A percentile compares a stretch with the other conserved stretches of the same genome.
These are phyloP conservation scores for Westerdykella aurantiaca DNA, from an alignment of 2,329 filamentous ascomycete species.

Conservation along the genomic window DNA sequence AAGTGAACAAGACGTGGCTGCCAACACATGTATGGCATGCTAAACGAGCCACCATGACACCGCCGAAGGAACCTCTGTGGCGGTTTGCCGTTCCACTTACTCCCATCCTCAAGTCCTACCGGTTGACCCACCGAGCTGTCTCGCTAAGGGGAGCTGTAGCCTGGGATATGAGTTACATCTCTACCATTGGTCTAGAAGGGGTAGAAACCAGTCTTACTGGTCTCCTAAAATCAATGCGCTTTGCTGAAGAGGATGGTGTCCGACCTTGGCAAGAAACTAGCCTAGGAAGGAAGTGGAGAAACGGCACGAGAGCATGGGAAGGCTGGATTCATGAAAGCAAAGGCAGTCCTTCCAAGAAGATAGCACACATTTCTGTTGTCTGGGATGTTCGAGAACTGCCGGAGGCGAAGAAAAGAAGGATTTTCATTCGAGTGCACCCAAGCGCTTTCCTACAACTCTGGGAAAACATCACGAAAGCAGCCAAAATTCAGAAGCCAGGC, in stretches of 20 bases:
- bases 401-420: constrained; percentile 41
- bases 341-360: constrained; percentile 46
- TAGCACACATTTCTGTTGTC: constrained; percentile 68
- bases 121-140: constrained; percentile 76
- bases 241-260: constrained; percentile 50
- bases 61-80: constrained; percentile 75
- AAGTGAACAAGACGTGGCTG: constrained; percentile 85
- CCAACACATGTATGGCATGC: constrained; percentile 93
- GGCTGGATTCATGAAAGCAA: constrained; percentile 55
- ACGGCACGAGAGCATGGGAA: constrained; percentile 53
- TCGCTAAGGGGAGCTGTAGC: constrained; percentile 70
- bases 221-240: constrained; percentile 56
- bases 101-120: constrained; percentile 83
- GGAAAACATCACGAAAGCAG: constrained; percentile 54
- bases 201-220: constrained; percentile 56
- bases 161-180: constrained; percentile 94
- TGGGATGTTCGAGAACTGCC: constrained; percentile 53
- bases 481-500: constrained; percentile 56
- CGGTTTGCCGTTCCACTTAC: constrained; percentile 79
- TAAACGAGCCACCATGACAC: constrained; percentile 82
- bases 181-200: constrained; percentile 75
- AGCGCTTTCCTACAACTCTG: constrained; percentile 69
- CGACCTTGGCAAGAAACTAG: constrained; percentile 51
- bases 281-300: constrained; percentile 64
- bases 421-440: constrained; percentile 75